A percentile compares a stretch with the other conserved stretches of the same genome.
Conservation (phyloP, 2,329 filamentous ascomycete genomes). For the Cladosporium sp. region DNA sequence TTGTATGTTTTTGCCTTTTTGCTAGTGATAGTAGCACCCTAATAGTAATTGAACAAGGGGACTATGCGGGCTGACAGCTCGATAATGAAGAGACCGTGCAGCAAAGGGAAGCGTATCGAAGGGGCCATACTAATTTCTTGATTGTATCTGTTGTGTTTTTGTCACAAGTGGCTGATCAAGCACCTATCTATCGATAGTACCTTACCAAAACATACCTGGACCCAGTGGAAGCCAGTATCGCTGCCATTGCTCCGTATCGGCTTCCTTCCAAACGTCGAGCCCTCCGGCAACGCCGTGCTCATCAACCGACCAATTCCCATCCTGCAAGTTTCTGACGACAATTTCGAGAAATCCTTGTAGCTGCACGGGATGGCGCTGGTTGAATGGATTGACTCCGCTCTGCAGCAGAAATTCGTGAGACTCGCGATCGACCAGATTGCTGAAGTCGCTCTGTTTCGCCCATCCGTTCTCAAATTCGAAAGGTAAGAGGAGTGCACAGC, state of each 20-base stretch:
- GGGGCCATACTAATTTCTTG: too few species aligned
- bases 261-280: constrained; percentile 22
- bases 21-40: too few species aligned
- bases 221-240: constrained; percentile 21
- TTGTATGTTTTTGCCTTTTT: too few species aligned
- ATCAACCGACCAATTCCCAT: constrained; percentile 21
- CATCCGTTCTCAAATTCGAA: constrained; percentile 10
- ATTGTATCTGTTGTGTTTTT: too few species aligned
- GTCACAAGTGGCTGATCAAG: too few species aligned
- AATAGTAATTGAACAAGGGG: too few species aligned
- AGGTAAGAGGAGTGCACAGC: constrained; percentile 10
- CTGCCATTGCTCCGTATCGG: constrained; percentile 23
- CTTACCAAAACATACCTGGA: constrained; percentile 20
- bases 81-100: too few species aligned
- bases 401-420: constrained; percentile 20
- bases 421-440: neutral
- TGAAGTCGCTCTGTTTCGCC: constrained; percentile 20
- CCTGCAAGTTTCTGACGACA: constrained; percentile 16
- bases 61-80: too few species aligned
- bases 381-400: constrained; percentile 21
- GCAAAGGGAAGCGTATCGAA: too few species aligned
- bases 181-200: too few species aligned
- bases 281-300: constrained; percentile 21
- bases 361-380: constrained; percentile 14
- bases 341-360: constrained; percentile 23